Conservation (phyloP, 768 basidiomycete genomes). For the Xerocomus potaroensis region DNA sequence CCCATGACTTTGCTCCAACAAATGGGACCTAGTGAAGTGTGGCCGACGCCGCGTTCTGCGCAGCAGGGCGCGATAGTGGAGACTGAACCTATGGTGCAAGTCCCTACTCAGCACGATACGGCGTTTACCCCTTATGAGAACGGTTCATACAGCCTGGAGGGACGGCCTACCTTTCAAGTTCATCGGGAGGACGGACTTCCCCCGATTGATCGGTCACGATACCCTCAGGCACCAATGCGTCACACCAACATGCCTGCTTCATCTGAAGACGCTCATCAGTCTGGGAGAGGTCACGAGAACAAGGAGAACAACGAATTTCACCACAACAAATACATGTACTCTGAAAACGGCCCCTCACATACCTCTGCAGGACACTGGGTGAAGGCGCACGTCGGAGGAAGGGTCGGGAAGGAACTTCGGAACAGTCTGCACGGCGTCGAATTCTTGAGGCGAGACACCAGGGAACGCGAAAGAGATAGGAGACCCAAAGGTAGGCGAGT, state of each 20-base stretch:
- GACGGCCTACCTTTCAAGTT: constrained; percentile 17
- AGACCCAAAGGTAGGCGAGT: constrained; percentile 47
- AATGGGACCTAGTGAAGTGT: constrained; percentile 3
- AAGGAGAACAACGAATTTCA: constrained; percentile 37
- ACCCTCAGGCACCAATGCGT: constrained; percentile 12
- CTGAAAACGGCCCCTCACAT: constrained; percentile 18
- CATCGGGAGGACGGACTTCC: constrained; percentile 17
- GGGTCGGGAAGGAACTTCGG: constrained; percentile 47
- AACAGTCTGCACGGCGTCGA: constrained; percentile 41
- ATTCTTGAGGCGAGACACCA: constrained; percentile 30
- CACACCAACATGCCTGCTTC: constrained; percentile 7
- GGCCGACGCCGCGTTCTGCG: constrained; percentile 36
- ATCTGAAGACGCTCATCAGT: constrained; percentile 12
- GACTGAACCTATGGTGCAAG: constrained; percentile 37
- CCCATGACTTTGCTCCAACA: constrained; percentile 10
- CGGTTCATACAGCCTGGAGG: constrained; percentile 10
- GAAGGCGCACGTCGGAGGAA: constrained; percentile 27
- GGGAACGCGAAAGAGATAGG: constrained; percentile 46
- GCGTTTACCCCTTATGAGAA: constrained; percentile 26
- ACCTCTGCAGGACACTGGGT: constrained; percentile 31
- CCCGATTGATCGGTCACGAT: constrained; percentile 17
- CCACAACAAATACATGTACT: constrained; percentile 11
- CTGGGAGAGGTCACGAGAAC: constrained; percentile 21
- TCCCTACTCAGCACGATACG: constrained; percentile 44
- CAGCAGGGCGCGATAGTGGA: constrained; percentile 38